Base-by-base conservation (phyloP, 257 asterid genomes). In the Solanum piurae region DNA sequence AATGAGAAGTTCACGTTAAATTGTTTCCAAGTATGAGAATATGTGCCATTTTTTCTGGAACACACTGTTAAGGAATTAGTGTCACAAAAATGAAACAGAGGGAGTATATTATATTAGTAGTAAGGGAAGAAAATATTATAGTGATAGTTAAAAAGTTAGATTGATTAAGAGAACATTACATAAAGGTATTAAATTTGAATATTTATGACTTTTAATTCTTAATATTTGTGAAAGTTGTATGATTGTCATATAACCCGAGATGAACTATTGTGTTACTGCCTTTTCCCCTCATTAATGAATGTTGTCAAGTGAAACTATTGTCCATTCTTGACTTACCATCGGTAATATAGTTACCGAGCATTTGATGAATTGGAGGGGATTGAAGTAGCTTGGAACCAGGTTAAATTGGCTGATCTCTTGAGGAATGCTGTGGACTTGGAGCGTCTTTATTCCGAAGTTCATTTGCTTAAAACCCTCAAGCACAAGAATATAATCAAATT, bases 331-430 rank as follows among this genome's bases (percentile, higher is more conserved):
- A 93, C 84, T 86, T 87, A 34, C n/a, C 21, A n/a, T 72, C 89
- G 90, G 90, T 38, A 40, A 93, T 55, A 83, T 91, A 96, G 99
- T 90, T 96, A 96, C 87, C 93, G 94, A 92, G 99, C 98, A 86
- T 96, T 96, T 92, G 99, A 96, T 91, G 98, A 94, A 89, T 88
- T 89, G 92, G 99, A 96, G 93, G 99, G 99, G 86, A 96, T 96
- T 69, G 99, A 96, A 92, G 98, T 94, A 87, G 99, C 99, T 12
- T 96, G 99, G 99, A 96, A 96, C 90, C 99, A 94, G 90, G 98
- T 96, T 90, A 95, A 94, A 90, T 92, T 94, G 13, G 89, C 95
- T 29, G 98, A 96, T 92, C 93, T 96, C 79, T 89, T 96, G 89
- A 92, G 95, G 90, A 94, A 95, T 88, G 27, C 95, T 4, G 98